These are phyloP conservation scores for Suhomyces coccinellae DNA, from an alignment of 1,139 yeast species.

Conservation along the genomic window DNA sequence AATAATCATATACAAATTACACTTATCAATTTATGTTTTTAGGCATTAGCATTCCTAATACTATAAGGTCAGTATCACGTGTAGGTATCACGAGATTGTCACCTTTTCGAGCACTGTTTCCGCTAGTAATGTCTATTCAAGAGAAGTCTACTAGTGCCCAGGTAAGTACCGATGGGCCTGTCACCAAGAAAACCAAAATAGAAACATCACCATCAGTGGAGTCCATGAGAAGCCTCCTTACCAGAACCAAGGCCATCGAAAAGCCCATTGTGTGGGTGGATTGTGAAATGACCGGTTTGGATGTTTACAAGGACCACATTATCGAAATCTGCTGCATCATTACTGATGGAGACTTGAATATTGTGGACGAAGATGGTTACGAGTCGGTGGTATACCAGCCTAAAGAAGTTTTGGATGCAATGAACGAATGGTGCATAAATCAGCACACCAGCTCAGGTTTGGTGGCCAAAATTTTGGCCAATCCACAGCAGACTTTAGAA, in stretches of 20 bases:
- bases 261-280: constrained; percentile 75
- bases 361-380: constrained; percentile 68
- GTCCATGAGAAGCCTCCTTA: constrained; percentile 7
- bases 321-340: constrained; percentile 90
- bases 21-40: not conserved
- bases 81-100: not conserved
- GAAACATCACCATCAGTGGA: constrained; percentile 1
- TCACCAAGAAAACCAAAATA: constrained; percentile 4
- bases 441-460: constrained; percentile 84
- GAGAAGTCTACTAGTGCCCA: not conserved
- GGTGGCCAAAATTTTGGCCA: constrained; percentile 62
- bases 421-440: constrained; percentile 84
- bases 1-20: not conserved
- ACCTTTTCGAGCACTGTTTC: not conserved
- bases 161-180: constrained; percentile 1
- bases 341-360: constrained; percentile 76
- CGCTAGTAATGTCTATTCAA: constrained; percentile 1
- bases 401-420: constrained; percentile 58
- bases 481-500: constrained; percentile 51
- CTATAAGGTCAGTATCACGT: not conserved
- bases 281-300: constrained; percentile 87
- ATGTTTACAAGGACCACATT: constrained; percentile 67
- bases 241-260: constrained; percentile 6
- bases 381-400: constrained; percentile 81
- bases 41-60: not conserved